Evolutionary conservation across 106 monocot genomes (phyloP), one percentile per base, ranked within the genome.

Genomic region (Dendrobium chrysotoxum): DNA sequence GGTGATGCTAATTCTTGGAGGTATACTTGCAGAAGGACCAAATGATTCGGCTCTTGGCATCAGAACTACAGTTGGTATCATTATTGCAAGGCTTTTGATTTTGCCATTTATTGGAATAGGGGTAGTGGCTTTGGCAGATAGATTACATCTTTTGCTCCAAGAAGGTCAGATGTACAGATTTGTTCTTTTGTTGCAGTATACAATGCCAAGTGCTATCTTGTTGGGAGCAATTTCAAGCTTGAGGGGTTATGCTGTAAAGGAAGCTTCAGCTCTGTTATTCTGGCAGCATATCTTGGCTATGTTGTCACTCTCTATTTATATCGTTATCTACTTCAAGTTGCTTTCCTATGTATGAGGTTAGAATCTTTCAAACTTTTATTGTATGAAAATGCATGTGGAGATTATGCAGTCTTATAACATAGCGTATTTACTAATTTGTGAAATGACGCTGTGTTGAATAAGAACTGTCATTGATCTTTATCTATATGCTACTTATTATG

Each of bases 231-330:
- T 83, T 61, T 94, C 97, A 23, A 94, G 97, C 83, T 80, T 97
- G 85, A 90, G 97, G 79, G 94, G 94, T 0, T 97, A 97, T 82
- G 94, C 92, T 31, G 90, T 97, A 28, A 86, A 85, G 68, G 97
- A 97, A 81, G 90, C 92, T 53, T 97, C 97, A 5, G 94, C 97
- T 11, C 57, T 94, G 18, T 78, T 97, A 82, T 97, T 97, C 81
- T 98, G 97, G 97, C 97, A 98, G 85, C 97, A 98, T 80, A 92
- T 97, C 47, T 89, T 84, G 61, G 97, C 92, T 4, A 82, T 98
- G 11, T 68, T 91, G 17, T 92, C 97, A 7, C 86, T 98, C 31
- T 98, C 97, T 15, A 28, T 95, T 66, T 98, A 94, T 55, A 76
- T 98, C 38, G 83, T 92, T 18, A 54, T 95, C 75, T 98, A 98